Conservation (phyloP, 2,329 filamentous ascomycete genomes). For the Epichloe uncinata region DNA sequence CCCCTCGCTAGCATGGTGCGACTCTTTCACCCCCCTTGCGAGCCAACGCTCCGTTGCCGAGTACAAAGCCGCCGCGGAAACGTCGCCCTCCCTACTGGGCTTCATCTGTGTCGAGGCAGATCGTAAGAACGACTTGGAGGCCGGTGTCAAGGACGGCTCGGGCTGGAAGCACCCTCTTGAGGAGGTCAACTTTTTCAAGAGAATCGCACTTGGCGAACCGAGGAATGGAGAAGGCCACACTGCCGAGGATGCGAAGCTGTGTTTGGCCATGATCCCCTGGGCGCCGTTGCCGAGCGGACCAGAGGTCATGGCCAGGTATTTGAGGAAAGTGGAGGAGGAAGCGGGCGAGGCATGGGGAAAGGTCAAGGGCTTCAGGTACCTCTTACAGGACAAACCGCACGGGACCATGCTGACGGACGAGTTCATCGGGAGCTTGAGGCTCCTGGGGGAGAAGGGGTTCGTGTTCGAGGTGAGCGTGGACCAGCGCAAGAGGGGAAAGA, state of each 20-base stretch:
- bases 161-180: conserved; percentile 57
- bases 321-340: conserved; percentile 43
- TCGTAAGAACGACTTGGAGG: conserved; percentile 46
- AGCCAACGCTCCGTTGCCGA: conserved; percentile 51
- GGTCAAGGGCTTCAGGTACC: conserved; percentile 68
- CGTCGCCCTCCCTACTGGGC: conserved; percentile 39
- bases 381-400: conserved; percentile 63
- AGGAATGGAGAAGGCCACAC: conserved; percentile 44
- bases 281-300: conserved; percentile 62
- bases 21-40: conserved; percentile 42
- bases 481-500: conserved; percentile 59
- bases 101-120: conserved; percentile 81
- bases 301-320: conserved; percentile 48
- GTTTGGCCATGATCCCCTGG: conserved; percentile 68
- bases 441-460: conserved; percentile 46
- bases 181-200: conserved; percentile 57
- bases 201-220: conserved; percentile 49
- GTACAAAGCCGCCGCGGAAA: conserved; percentile 37
- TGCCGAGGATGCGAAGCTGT: conserved; percentile 30
- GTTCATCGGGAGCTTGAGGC: conserved; percentile 53
- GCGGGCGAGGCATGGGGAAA: conserved; percentile 53
- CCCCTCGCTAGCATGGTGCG: conserved; percentile 56
- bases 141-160: conserved; percentile 29
- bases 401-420: conserved; percentile 49
- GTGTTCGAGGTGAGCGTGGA: conserved; percentile 80